Evolutionary conservation across 495 filamentous ascomycete species (phyloP), one percentile per base, ranked within the genome.

Genomic region (Aspergillus kassunensis): DNA sequence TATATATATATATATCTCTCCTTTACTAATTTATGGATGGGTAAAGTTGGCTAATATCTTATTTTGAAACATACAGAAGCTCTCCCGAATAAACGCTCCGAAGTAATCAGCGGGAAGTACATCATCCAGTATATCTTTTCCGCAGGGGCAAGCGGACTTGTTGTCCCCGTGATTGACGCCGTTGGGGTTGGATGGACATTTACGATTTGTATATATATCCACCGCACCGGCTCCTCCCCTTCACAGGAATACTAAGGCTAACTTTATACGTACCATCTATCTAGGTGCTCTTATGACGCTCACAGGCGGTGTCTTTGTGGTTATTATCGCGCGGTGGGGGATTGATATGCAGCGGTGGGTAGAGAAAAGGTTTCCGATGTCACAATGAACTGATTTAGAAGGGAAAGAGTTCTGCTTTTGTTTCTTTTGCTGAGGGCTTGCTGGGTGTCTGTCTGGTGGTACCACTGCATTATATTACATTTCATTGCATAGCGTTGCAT

Each of bases 31-130:
- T n/a, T n/a, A n/a, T n/a, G n/a, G n/a, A n/a, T 18, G 36, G 8
- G 21, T 23, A 43, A 4, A 18, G 13, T 25, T 49, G 20, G 4
- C 6, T 23, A 7, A 4, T n/a, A 30, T 45, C n/a, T n/a, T n/a
- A 16, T 30, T 24, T 46, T 44, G 55, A n/a, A n/a, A n/a, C 29
- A 44, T 43, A 20, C 37, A 75, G 72, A 76, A 55, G 70, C 65
- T 3, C 62, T 71, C 40, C 72, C 72, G 1, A 68, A 70, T 7
- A 64, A 77, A 15, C 77, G 80, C 7, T 77, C 80, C 0, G 85
- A 89, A 62, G 85, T 90, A 6, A 82, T 88, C 55, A 79, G 82
- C 8, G 85, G 83, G 1, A 90, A 89, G 60, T 90, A 88, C 60
- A 77, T 86, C 53, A 70, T 87, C 19, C 78, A 86, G 43, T 89